Percentiles rank a stretch among this genome's conserved stretches.
phyloP scores from a whole-genome alignment of 305 asterid genomes.

The Fraxinus velutina region DNA sequence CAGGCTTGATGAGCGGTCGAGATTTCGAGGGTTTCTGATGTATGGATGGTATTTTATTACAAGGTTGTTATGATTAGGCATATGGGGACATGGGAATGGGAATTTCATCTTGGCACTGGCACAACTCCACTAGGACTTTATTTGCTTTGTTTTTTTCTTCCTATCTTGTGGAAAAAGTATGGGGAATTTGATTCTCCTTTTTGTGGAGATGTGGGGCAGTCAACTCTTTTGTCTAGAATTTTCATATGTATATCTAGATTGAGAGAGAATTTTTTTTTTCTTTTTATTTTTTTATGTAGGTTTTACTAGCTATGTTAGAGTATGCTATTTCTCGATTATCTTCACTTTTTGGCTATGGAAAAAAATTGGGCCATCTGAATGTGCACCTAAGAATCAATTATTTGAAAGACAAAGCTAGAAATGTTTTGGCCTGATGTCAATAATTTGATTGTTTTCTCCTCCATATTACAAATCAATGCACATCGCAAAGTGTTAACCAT shows the following conservation, averaged over 20 bases:
- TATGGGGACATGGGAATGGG: background rate
- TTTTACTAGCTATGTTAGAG: conserved; percentile 6
- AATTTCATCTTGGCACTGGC: conserved; percentile 15
- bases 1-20: conserved; percentile 15
- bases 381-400: background rate
- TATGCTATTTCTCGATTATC: background rate
- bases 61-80: background rate
- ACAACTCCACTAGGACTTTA: conserved; percentile 10
- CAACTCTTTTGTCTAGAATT: conserved; percentile 34
- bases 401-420: background rate
- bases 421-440: too few relatives aligned
- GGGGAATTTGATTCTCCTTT: conserved; percentile 35
- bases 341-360: background rate
- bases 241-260: conserved; percentile 39
- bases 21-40: background rate
- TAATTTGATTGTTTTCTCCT: too few relatives aligned
- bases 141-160: background rate
- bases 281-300: conserved; percentile 16
- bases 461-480: too few relatives aligned
- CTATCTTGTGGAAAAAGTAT: conserved; percentile 5
- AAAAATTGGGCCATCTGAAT: background rate
- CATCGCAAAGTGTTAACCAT: background rate
- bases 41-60: conserved; percentile 14
- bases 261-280: conserved; percentile 6
- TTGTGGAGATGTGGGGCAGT: conserved; percentile 23